A percentile compares a stretch with the other conserved stretches of the same genome.
phyloP scores from a whole-genome alignment of 2,329 filamentous ascomycete species.

The Fusarium pilosicola region DNA sequence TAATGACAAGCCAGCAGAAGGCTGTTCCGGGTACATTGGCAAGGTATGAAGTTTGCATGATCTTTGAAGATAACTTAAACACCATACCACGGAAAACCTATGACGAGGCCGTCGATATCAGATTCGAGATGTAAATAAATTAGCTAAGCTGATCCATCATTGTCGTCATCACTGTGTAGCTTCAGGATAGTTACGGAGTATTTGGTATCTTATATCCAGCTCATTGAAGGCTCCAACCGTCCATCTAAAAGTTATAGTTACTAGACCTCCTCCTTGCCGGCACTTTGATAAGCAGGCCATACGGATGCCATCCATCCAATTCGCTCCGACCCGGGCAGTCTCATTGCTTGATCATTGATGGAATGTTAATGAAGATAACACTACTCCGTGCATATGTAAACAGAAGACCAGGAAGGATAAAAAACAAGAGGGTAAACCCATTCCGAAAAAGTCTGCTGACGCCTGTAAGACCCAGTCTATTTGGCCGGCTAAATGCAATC shows the following conservation, averaged over 20 bases:
- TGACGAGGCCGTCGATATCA: not conserved
- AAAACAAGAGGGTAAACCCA: not conserved
- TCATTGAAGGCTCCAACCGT: not conserved
- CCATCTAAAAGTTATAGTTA: not conserved
- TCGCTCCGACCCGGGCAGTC: not conserved
- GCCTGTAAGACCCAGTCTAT: conserved; percentile 23
- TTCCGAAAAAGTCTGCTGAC: conserved; percentile 23
- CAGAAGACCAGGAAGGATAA: not conserved
- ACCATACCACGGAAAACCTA: not conserved
- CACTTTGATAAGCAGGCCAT: not conserved
- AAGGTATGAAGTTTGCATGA: not conserved
- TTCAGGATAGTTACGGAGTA: not conserved
- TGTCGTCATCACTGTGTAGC: conserved; percentile 8
- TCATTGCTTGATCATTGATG: conserved; percentile 13
- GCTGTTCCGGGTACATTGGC: not conserved
- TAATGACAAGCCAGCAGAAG: not conserved
- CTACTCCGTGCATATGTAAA: not conserved
- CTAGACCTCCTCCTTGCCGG: conserved; percentile 1
- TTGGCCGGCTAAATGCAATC: conserved; percentile 40
- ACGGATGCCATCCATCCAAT: conserved; percentile 7
- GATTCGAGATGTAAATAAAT: not conserved
- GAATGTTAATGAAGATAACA: not conserved
- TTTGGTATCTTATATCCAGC: not conserved
- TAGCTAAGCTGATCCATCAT: not conserved
- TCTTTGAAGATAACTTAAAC: not conserved